Evolutionary conservation across 495 filamentous ascomycete species (phyloP).

Genomic region (Chaetomium tenue): DNA sequence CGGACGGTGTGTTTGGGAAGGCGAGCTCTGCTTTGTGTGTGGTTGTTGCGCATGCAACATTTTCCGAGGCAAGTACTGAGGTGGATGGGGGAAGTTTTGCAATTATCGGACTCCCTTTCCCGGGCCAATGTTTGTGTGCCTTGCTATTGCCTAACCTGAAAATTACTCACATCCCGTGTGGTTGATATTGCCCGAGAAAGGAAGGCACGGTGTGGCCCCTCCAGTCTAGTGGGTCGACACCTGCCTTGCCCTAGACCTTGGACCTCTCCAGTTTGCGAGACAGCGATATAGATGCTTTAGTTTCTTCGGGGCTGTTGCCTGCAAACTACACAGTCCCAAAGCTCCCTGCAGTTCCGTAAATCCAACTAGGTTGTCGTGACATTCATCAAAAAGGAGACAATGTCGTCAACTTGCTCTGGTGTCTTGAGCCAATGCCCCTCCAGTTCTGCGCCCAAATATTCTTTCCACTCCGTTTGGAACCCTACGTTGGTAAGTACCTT

Average conservation of each 20-base stretch:
- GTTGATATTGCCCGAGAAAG: neutral
- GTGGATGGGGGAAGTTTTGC: neutral
- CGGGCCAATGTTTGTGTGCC: neutral
- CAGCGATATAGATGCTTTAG: no score
- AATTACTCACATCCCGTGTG: no score
- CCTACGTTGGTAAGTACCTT: conserved; percentile 19
- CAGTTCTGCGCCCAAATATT: conserved; percentile 24
- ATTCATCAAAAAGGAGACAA: conserved; percentile 22
- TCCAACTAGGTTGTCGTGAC: neutral
- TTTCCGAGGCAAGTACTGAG: neutral
- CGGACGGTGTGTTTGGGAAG: neutral
- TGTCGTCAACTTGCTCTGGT: conserved; percentile 30
- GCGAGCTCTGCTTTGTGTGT: neutral
- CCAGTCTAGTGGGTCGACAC: neutral
- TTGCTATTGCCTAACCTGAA: no score
- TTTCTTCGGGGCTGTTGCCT: no score
- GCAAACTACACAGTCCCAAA: no score
- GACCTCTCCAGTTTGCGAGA: no score
- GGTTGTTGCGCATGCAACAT: neutral
- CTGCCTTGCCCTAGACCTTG: no score
- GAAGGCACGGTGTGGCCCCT: conserved; percentile 7
- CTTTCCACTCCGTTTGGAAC: conserved; percentile 23
- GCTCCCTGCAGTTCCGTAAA: neutral
- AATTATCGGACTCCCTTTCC: neutral
- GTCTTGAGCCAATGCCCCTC: conserved; percentile 32